Conservation (phyloP, 441 rosid species). For the Populus tomentosa region DNA sequence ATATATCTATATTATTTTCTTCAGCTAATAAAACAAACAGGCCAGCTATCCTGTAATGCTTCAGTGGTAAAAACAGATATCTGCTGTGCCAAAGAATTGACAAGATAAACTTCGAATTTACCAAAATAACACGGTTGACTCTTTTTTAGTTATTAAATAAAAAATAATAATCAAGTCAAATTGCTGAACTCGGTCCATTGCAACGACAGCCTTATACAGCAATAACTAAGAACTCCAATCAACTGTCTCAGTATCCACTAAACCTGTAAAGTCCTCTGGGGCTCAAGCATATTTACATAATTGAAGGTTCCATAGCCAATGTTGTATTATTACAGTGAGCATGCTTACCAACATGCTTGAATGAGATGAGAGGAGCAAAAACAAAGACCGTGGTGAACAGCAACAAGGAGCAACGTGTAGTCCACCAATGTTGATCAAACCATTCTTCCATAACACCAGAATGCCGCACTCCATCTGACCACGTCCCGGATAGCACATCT, state of each 20-base stretch:
- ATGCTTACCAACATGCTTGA: constrained; percentile 53
- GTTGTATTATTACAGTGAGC: neutral
- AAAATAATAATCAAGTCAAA: neutral
- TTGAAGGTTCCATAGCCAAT: neutral
- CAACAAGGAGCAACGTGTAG: constrained; percentile 41
- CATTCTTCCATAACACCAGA: constrained; percentile 52
- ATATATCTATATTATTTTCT: neutral
- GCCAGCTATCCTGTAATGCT: neutral
- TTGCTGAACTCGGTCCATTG: neutral
- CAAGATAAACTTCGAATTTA: neutral
- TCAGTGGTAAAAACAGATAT: neutral
- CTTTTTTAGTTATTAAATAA: neutral
- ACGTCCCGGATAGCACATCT: constrained; percentile 56
- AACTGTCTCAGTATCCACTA: too few species aligned
- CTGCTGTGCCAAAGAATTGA: neutral
- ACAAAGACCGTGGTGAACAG: constrained; percentile 45
- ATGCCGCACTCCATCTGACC: constrained; percentile 42
- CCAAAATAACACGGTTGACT: neutral
- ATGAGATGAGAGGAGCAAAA: constrained; percentile 52
- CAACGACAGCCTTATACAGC: neutral
- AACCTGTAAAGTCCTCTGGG: neutral
- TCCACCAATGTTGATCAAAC: constrained; percentile 57
- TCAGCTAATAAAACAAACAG: neutral
- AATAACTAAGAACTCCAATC: neutral
- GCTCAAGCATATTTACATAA: neutral